Base-by-base conservation (phyloP, 768 basidiomycete genomes). In the Lentinula sp. region DNA sequence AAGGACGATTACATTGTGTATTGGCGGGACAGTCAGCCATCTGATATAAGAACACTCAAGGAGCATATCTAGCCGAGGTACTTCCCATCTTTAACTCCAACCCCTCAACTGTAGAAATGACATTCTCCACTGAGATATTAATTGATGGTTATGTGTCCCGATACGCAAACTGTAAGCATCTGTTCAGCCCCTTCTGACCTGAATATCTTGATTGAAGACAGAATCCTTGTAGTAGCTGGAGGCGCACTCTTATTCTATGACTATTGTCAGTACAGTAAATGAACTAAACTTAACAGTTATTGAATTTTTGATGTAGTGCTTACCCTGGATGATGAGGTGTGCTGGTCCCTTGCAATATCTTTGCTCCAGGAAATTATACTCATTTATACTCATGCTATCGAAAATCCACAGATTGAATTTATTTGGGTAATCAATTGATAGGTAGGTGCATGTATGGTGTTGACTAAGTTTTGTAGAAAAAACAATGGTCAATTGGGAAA, bases 401-500 rank as follows among this genome's bases (percentile, higher is more conserved):
- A 21, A 11, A 39, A n/a, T 16, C 34, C 15, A 13, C 64, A 84
- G 83, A 68, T 84, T 39, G 74, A 80, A 48, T 69, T 84, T 34
- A 81, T 85, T 46, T 85, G 84, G 84, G 83, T 83, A 68, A 54
- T 65, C 6, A 43, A 28, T 56, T n/a, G 28, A 28, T 28, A 28
- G 28, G 3, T 28, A 28, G 28, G 28, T 28, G 28, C 28, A 28
- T 28, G 3, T 4, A 28, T 28, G 28, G 3, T 28, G 28, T 28
- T 18, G 8, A 8, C 28, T 53, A 35, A 42, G 15, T n/a, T 15
- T 1, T 21, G 9, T 7, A 84, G 84, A 76, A 70, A 65, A 77
- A 79, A 55, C 70, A 77, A n/a, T 85, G 82, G 83, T 80, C 82
- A 13, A 67, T 77, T 62, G 84, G 81, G 45, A 86, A 85, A 65